Conservation (phyloP, 2,329 filamentous ascomycete species). For the Alternaria consortialis region DNA sequence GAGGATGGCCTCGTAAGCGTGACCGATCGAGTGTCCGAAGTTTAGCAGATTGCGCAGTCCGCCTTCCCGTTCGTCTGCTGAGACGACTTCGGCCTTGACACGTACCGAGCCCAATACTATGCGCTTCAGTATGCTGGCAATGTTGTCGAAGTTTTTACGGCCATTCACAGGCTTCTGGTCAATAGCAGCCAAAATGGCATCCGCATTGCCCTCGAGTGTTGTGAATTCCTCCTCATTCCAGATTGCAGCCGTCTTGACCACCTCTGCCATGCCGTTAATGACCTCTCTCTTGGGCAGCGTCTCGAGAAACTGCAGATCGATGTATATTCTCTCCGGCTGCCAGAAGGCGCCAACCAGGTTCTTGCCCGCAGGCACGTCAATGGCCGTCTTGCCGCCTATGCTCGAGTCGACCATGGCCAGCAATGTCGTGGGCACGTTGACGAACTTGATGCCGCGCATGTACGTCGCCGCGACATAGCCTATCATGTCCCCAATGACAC, state of each 20-base stretch:
- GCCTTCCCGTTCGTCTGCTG: constrained; percentile 91
- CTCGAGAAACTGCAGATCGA: constrained; percentile 90
- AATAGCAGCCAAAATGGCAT: constrained; percentile 76
- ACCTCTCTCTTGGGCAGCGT: constrained; percentile 91
- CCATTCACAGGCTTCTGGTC: constrained; percentile 67
- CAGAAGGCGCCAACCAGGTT: constrained; percentile 96
- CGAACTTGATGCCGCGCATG: constrained; percentile 95
- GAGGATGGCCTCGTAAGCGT: constrained; percentile 93
- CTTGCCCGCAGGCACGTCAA: constrained; percentile 95
- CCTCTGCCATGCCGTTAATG: constrained; percentile 98
- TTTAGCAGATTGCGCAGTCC: constrained; percentile 94
- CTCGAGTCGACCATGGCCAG: constrained; percentile 98
- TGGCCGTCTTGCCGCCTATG: constrained; percentile 97
- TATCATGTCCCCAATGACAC: constrained; percentile 97
- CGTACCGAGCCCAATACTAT: constrained; percentile 89
- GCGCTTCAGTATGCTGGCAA: constrained; percentile 63
- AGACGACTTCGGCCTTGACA: constrained; percentile 94
- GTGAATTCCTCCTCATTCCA: constrained; percentile 91
- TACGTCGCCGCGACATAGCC: constrained; percentile 98
- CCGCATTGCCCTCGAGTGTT: constrained; percentile 81
- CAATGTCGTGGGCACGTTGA: constrained; percentile 94
- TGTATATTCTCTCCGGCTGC: constrained; percentile 94
- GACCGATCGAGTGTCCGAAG: constrained; percentile 97
- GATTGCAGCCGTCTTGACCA: constrained; percentile 96
- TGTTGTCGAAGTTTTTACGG: constrained; percentile 71